Evolutionary conservation across 2,329 filamentous ascomycete species (phyloP), one percentile per base, ranked within the genome.

Genomic region (Pseudogymnoascus sp.): DNA sequence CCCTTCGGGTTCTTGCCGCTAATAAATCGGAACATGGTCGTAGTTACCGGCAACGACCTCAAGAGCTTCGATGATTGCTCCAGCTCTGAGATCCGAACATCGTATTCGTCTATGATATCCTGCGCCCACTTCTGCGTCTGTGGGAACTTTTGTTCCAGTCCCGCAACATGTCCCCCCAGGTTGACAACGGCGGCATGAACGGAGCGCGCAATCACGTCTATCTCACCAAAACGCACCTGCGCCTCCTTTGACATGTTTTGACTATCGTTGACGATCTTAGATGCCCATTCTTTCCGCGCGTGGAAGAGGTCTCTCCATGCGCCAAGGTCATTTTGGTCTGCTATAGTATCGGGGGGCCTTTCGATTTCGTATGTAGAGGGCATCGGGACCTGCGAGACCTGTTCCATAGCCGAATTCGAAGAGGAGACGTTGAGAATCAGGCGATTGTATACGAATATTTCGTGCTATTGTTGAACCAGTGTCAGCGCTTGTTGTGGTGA

Each of bases 401-500:
- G 74, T 16, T 76, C 76, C 16, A 78, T 75, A 6, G 78, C 72
- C 56, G 76, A 73, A 38, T 75, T 76, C 6, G 81, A 70, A 61
- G 82, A 79, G 59, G 81, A 77, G 61, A 84, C 75, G 67, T 87
- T 82, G 67, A 67, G 65, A 61, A 88, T 86, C 68, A 87, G 86
- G 66, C 92, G 89, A 75, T 97, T 92, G 76, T 96, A 99, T 61
- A 97, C 85, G 74, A 90, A 97, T 64, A 99, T 86, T 74, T 97
- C 92, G 68, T 86, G 90, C 88, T 96, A 69, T 29, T 61, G 13
- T 38, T 40, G 4, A 11, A 11, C 59, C 13, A 38, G 16, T 29
- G 59, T 69, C 53, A 65, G 59, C 47, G 33, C 24, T 4, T 26
- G 24, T 31, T 37, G 38, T 29, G 3, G 19, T 56, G 26, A 6